phyloP scores from a whole-genome alignment of 2,329 filamentous ascomycete species.

The Aspergillus quadricinctus region DNA sequence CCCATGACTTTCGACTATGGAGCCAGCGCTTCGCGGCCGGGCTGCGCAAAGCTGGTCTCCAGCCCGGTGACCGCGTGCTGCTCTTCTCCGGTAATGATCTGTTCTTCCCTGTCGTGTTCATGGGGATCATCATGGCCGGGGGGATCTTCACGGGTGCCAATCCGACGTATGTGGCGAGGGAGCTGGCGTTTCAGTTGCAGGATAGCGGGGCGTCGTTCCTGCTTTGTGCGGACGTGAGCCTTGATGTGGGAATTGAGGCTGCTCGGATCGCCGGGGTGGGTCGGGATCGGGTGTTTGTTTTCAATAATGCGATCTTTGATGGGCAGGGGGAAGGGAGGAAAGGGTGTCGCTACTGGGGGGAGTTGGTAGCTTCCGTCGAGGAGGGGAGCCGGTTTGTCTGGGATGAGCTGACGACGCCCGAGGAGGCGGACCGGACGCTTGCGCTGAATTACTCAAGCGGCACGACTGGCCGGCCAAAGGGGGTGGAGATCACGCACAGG shows the following conservation, averaged over 20 bases:
- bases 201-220: conserved; percentile 67
- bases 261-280: conserved; percentile 56
- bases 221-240: conserved; percentile 52
- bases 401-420: conserved; percentile 46
- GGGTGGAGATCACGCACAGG: conserved; percentile 74
- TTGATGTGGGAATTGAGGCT: conserved; percentile 64
- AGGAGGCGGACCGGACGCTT: conserved; percentile 33
- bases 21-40: conserved; percentile 69
- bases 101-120: conserved; percentile 66
- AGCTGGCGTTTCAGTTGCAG: conserved; percentile 70
- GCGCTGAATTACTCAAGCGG: conserved; percentile 72
- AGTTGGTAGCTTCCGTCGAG: conserved; percentile 50
- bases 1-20: conserved; percentile 62
- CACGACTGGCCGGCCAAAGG: conserved; percentile 79
- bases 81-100: conserved; percentile 70
- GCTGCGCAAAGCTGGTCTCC: conserved; percentile 59
- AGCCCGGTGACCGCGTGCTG: conserved; percentile 65
- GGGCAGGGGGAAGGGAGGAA: conserved; percentile 33
- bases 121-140: conserved; percentile 72
- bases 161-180: conserved; percentile 63
- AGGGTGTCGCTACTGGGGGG: conserved; percentile 59
- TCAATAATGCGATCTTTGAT: conserved; percentile 55
- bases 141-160: conserved; percentile 75
- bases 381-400: conserved; percentile 60
- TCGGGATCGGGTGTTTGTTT: conserved; percentile 57